phyloP scores from a whole-genome alignment of 768 basidiomycete species.

The Suillus plorans region DNA sequence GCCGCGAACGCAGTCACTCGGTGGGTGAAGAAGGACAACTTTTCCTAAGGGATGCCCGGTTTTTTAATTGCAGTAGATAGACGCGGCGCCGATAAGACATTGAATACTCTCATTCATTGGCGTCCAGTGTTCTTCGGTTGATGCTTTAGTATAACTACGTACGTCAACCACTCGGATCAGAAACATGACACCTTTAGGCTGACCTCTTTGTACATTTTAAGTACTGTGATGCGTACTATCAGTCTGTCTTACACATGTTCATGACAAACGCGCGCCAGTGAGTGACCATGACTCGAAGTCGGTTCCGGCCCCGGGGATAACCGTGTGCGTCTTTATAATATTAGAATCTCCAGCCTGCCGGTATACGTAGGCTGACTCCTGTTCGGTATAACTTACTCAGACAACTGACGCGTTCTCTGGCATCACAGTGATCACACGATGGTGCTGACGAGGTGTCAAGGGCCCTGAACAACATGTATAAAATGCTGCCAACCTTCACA shows the following conservation, averaged over 20 bases:
- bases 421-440: not conserved
- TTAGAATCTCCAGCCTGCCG: not conserved
- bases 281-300: not conserved
- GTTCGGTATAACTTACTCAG: not conserved
- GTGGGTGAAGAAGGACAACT: slow-evolving; percentile 87
- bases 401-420: not conserved
- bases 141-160: no score
- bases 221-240: not conserved
- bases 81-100: not conserved
- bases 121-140: no score
- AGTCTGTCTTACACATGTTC: not conserved
- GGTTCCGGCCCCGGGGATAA: no score
- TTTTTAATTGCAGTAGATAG: slow-evolving; percentile 47
- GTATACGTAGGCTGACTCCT: not conserved
- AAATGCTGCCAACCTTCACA: slow-evolving; percentile 1
- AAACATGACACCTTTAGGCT: not conserved
- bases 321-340: not conserved
- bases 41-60: slow-evolving; percentile 87
- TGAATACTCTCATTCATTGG: no score
- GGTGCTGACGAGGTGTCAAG: not conserved
- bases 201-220: not conserved
- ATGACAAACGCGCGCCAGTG: not conserved
- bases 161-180: not conserved
- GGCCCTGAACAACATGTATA: not conserved
- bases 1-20: slow-evolving; percentile 87